Conservation (phyloP, 441 rosid genomes). For the Gossypium aridum region DNA sequence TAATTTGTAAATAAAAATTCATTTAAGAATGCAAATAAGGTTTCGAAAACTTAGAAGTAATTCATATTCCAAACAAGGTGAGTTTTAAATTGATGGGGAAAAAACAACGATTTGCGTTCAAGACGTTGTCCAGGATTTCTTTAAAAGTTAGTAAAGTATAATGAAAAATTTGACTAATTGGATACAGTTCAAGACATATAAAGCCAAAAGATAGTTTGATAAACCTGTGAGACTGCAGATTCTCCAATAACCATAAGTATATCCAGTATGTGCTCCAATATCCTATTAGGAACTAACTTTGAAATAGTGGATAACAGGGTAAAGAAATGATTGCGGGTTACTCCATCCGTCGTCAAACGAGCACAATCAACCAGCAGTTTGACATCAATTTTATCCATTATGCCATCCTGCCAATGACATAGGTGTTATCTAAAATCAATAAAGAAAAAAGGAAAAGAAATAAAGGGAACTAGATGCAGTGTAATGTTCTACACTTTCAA, state of each 20-base stretch:
- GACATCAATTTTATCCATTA: conserved; percentile 40
- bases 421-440: conserved; percentile 2
- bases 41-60: neutral
- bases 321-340: conserved; percentile 62
- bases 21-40: neutral
- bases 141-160: neutral
- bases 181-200: neutral
- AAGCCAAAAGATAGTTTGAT: conserved; percentile 23
- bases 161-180: neutral
- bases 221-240: conserved; percentile 86
- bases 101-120: neutral
- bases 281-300: conserved; percentile 58
- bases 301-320: conserved; percentile 58
- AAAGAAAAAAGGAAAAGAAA: conserved; percentile 9
- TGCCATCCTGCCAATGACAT: conserved; percentile 46
- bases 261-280: conserved; percentile 61
- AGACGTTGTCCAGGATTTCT: neutral
- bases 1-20: conserved; percentile 10
- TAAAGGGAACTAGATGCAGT: conserved; percentile 1
- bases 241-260: conserved; percentile 73
- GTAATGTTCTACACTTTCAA: conserved; percentile 5
- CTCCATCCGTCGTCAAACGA: conserved; percentile 50
- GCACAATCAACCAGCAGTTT: conserved; percentile 68
- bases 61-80: neutral
- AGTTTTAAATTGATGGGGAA: conserved; percentile 3